Conservation (phyloP, 1,284 basidiomycete species). For the Malassezia psittaci region DNA sequence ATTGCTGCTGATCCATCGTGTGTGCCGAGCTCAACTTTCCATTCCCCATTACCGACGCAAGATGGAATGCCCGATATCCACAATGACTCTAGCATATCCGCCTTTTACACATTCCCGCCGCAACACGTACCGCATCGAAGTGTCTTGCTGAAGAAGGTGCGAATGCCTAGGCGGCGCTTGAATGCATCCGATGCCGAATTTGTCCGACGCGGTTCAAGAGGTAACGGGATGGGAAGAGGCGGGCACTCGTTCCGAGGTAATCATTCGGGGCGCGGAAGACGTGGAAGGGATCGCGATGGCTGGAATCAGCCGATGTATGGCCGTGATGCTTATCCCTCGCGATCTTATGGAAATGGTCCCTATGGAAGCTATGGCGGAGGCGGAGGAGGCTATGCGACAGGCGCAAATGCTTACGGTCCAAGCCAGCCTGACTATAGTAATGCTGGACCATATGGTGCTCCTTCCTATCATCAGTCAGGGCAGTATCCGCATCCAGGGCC, state of each 20-base stretch:
- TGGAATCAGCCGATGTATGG: conserved; percentile 7
- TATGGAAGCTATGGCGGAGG: background rate
- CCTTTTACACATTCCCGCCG: conserved; percentile 76
- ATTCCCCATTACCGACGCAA: conserved; percentile 57
- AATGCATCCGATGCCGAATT: conserved; percentile 65
- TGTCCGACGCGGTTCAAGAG: conserved; percentile 49
- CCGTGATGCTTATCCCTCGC: conserved; percentile 3
- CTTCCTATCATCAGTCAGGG: background rate
- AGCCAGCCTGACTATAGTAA: background rate
- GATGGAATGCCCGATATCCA: conserved; percentile 59
- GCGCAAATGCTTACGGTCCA: background rate
- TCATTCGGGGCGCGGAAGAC: conserved; percentile 9
- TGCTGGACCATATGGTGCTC: conserved; percentile 12
- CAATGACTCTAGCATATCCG: conserved; percentile 76
- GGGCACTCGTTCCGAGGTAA: background rate
- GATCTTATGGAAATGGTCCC: background rate
- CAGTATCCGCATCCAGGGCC: background rate
- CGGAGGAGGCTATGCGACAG: background rate
- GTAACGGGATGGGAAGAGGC: conserved; percentile 24
- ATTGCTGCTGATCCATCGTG: conserved; percentile 75
- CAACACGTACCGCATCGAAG: conserved; percentile 77
- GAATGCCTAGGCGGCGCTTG: conserved; percentile 58
- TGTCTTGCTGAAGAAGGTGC: conserved; percentile 66
- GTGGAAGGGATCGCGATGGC: conserved; percentile 5
- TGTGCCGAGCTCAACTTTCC: conserved; percentile 81